A percentile compares a stretch with the other conserved stretches of the same genome.
These are phyloP conservation scores for Platanthera guangdongensis DNA, from an alignment of 106 monocot genomes.

Conservation along the genomic window DNA sequence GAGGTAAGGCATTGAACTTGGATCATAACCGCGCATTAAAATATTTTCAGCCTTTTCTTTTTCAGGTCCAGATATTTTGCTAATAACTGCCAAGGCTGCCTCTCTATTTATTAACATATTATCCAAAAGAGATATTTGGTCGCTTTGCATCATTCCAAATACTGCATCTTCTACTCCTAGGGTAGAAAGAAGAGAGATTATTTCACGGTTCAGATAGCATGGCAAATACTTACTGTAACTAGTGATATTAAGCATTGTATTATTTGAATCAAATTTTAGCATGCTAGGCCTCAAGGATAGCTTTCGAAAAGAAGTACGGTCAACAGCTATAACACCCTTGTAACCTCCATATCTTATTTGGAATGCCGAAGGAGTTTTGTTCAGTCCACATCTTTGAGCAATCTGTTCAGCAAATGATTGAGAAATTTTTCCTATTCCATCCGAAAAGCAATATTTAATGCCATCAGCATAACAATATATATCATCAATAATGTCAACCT, in stretches of 20 bases:
- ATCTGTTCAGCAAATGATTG: slow-evolving; percentile 57
- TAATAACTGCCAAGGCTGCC: slow-evolving; percentile 50
- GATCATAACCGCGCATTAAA: slow-evolving; percentile 64
- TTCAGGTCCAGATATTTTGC: slow-evolving; percentile 40
- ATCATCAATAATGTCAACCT: slow-evolving; percentile 66
- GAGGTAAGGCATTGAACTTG: slow-evolving; percentile 70
- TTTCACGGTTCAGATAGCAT: slow-evolving; percentile 88
- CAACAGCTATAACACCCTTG: slow-evolving; percentile 85
- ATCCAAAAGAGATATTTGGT: slow-evolving; percentile 33
- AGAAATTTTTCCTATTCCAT: slow-evolving; percentile 97
- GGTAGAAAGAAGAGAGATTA: slow-evolving; percentile 75
- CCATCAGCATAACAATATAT: slow-evolving; percentile 56
- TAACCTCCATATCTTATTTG: slow-evolving; percentile 99
- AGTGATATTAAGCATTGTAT: slow-evolving; percentile 68
- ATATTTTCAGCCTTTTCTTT: slow-evolving; percentile 43
- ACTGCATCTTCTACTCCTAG: slow-evolving; percentile 59
- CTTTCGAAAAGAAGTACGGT: slow-evolving; percentile 52
- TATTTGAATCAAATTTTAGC: slow-evolving; percentile 81
- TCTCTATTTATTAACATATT: slow-evolving; percentile 48
- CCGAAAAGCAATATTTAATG: slow-evolving; percentile 80
- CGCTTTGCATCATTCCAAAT: slow-evolving; percentile 55
- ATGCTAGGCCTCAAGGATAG: slow-evolving; percentile 87
- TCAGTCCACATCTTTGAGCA: slow-evolving; percentile 48
- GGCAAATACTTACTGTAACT: slow-evolving; percentile 64
- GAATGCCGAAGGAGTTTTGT: slow-evolving; percentile 70